A percentile compares a stretch with the other conserved stretches of the same genome.
phyloP scores from a whole-genome alignment of 148 eudicot species.

The Chenopodium formosanum region DNA sequence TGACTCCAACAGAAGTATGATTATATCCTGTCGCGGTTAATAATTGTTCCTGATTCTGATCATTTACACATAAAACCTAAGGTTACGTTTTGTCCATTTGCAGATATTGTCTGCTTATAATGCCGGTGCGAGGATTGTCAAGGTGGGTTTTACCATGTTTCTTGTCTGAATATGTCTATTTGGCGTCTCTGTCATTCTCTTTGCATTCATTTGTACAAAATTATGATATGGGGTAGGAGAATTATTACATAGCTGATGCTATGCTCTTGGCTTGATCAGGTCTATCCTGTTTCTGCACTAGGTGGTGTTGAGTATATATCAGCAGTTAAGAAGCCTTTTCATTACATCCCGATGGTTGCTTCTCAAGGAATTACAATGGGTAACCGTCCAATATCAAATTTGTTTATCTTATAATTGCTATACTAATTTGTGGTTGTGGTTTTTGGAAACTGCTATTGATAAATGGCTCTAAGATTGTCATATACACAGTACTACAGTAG shows the following conservation, averaged over 20 bases:
- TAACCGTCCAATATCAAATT: slow-evolving; percentile 4
- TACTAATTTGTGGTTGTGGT: background rate
- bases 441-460: too few species aligned
- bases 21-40: background rate
- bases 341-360: slow-evolving; percentile 82
- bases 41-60: background rate
- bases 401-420: background rate
- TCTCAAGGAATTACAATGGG: slow-evolving; percentile 87
- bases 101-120: slow-evolving; percentile 68
- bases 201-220: background rate
- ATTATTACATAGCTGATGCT: background rate
- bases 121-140: slow-evolving; percentile 75
- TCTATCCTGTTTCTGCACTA: slow-evolving; percentile 81
- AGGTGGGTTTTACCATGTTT: slow-evolving; percentile 42
- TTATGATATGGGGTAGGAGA: background rate
- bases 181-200: background rate
- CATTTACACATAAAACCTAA: background rate
- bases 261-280: slow-evolving; percentile 32
- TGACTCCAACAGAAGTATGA: slow-evolving; percentile 91
- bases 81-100: background rate
- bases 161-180: background rate
- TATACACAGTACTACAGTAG: background rate
- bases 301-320: slow-evolving; percentile 72
- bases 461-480: too few species aligned
- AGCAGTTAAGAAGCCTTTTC: slow-evolving; percentile 73